Percentiles rank a stretch among this genome's conserved stretches.
Conservation (phyloP, 2,329 filamentous ascomycete genomes). For the Epichloe sp. region DNA sequence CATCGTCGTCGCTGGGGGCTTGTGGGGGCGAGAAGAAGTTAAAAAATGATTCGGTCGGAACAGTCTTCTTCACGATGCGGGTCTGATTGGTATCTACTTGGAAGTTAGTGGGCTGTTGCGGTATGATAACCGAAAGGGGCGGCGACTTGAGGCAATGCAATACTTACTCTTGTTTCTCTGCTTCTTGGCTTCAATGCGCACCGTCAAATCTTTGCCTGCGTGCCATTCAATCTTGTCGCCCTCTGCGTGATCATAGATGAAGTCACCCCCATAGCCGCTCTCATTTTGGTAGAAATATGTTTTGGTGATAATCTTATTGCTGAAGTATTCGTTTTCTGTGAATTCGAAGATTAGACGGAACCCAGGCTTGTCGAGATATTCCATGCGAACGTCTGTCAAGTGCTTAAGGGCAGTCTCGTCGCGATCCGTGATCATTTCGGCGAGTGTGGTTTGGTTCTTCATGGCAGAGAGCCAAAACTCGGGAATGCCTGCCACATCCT, state of each 20-base stretch:
- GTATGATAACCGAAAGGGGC: not conserved
- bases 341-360: slow-evolving; percentile 99
- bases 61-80: slow-evolving; percentile 96
- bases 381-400: slow-evolving; percentile 90
- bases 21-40: slow-evolving; percentile 98
- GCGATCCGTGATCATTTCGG: slow-evolving; percentile 96
- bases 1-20: slow-evolving; percentile 61
- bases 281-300: slow-evolving; percentile 99
- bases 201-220: slow-evolving; percentile 79
- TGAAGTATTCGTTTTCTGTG: slow-evolving; percentile 88
- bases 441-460: slow-evolving; percentile 97
- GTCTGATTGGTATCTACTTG: slow-evolving; percentile 90
- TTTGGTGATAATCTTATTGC: slow-evolving; percentile 94
- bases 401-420: slow-evolving; percentile 89
- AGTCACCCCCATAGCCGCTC: slow-evolving; percentile 95
- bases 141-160: not conserved
- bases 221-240: slow-evolving; percentile 98
- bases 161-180: slow-evolving; percentile 94
- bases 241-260: slow-evolving; percentile 98
- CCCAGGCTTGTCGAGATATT: slow-evolving; percentile 95
- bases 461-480: slow-evolving; percentile 99
- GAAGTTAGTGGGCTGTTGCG: not conserved
- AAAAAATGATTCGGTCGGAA: slow-evolving; percentile 97
- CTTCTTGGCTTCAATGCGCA: slow-evolving; percentile 97
- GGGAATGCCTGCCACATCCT: slow-evolving; percentile 65